A percentile compares a stretch with the other conserved stretches of the same genome.
Evolutionary conservation across 495 filamentous ascomycete species (phyloP).

Genomic region (Podospora conica): DNA sequence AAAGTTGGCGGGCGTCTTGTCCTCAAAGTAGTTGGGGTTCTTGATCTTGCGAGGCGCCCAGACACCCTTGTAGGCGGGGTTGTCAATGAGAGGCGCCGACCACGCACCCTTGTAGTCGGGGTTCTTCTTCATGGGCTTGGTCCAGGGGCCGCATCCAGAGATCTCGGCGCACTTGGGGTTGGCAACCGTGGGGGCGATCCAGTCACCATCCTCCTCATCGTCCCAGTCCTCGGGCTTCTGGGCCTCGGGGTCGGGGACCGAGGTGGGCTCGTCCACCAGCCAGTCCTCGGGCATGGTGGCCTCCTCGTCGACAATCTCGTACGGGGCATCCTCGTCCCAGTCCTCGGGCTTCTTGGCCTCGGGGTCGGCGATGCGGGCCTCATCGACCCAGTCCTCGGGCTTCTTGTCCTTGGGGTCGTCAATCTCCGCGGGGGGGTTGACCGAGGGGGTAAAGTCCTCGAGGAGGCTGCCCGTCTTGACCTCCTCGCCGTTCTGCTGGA

Average conservation of each 20-base stretch:
- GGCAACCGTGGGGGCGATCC: slow-evolving; percentile 84
- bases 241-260: slow-evolving; percentile 89
- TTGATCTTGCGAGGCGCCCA: slow-evolving; percentile 95
- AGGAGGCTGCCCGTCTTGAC: slow-evolving; percentile 86
- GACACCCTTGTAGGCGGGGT: slow-evolving; percentile 95
- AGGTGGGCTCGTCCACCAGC: slow-evolving; percentile 84
- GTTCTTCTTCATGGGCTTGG: slow-evolving; percentile 89
- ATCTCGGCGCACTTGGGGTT: slow-evolving; percentile 95
- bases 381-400: slow-evolving; percentile 93
- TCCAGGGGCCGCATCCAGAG: slow-evolving; percentile 93
- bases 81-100: slow-evolving; percentile 89
- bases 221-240: slow-evolving; percentile 99
- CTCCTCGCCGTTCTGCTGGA: slow-evolving; percentile 80
- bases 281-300: slow-evolving; percentile 91
- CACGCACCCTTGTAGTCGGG: slow-evolving; percentile 99
- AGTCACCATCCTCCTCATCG: slow-evolving; percentile 99
- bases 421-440: slow-evolving; percentile 96
- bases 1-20: slow-evolving; percentile 93
- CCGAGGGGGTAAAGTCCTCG: slow-evolving; percentile 85
- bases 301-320: slow-evolving; percentile 88
- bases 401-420: slow-evolving; percentile 94
- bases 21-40: slow-evolving; percentile 96
- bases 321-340: slow-evolving; percentile 98
- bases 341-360: slow-evolving; percentile 94
- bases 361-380: slow-evolving; percentile 82